Evolutionary conservation across 2,329 filamentous ascomycete genomes (phyloP), one percentile per base, ranked within the genome.

Genomic region (Diplodia scrobiculata): DNA sequence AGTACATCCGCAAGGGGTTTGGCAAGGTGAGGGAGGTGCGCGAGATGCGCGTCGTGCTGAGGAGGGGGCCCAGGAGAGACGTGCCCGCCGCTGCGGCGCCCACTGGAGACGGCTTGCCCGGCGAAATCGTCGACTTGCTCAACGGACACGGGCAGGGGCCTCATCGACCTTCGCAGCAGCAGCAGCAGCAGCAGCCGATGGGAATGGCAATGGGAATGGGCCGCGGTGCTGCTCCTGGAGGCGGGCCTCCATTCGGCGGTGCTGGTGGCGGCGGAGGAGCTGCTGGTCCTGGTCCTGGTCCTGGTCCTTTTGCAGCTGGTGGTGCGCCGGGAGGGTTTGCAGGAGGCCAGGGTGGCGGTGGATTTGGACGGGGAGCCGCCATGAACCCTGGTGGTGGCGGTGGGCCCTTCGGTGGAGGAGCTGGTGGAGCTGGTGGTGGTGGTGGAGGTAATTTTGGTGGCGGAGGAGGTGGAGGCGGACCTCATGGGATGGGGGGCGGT

Each of bases 21-120:
- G 63, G 51, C 7, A 34, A 14, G 25, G 14, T 48, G 27, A 17
- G 52, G 6, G 63, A 65, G 27, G 50, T 32, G n/a, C n/a, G 63
- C 25, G 51, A 65, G 51, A 55, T 65, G 38, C 25, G 52, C n/a
- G 63, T 65, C 7, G 48, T 65, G 32, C 34, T 65, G 63, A 55
- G 38, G 63, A 65, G 63, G 19, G 25, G 41, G 7, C 21, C 17
- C 3, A 32, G 38, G 21, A 47, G 13, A n/a, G 63, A 21, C 3
- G 4, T 14, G 7, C 41, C 41, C 21, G 21, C 9, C 25, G 25
- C n/a, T 13, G 25, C 6, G 19, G n/a, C 14, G n/a, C 17, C n/a
- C 14, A 19, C 1, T 1, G 36, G 19, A 41, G 63, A 65, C 19
- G 38, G 36, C 1, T 17, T 32, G 27, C 32, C 58, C 7, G 58